Evolutionary conservation across 164 flowering plant species (phyloP), one percentile per base, ranked within the genome.

Genomic region (Nelumbo lutea): DNA sequence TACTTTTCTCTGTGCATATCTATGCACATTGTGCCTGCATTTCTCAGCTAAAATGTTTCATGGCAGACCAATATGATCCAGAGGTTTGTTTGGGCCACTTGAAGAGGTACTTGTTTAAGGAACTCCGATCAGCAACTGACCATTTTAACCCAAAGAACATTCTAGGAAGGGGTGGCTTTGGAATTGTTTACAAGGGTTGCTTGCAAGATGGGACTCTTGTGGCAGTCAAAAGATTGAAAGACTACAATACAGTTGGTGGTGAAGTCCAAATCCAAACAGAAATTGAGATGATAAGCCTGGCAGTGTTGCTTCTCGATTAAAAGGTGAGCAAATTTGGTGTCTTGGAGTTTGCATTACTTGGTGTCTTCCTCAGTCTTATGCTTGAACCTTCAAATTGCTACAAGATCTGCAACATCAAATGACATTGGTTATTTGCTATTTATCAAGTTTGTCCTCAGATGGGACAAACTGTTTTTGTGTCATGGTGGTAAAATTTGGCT

Each of bases 121-220:
- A 90, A 80, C 91, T 90, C 14, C 79, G 88, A 38, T 75, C 78
- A n/a, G 93, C 96, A 71, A 90, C 96, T 0, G 83, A 85, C 72
- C 84, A 87, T 80, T 90, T 90, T 79, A 88, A 73, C 75, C 50
- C 86, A 9, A 90, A 27, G 27, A 27, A 27, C 27, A 27, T 27
- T 27, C 27, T 27, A 0, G 27, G 27, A 27, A 27, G 27, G 27
- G 27, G 27, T 27, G 27, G 27, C 27, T 27, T 0, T 27, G 27
- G 27, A 27, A 27, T 27, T 27, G 27, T 27, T 27, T 27, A 27
- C 27, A 27, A 27, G 27, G 27, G 27, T 27, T 27, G 27, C 27
- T 27, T 90, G 76, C 84, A 77, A 67, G 90, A 88, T 76, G 89
- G 91, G 9, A 77, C 85, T 63, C 14, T 86, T 27, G 27, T 27